Evolutionary conservation across 139 green algal species (phyloP).

Genomic region (Chara braunii): DNA sequence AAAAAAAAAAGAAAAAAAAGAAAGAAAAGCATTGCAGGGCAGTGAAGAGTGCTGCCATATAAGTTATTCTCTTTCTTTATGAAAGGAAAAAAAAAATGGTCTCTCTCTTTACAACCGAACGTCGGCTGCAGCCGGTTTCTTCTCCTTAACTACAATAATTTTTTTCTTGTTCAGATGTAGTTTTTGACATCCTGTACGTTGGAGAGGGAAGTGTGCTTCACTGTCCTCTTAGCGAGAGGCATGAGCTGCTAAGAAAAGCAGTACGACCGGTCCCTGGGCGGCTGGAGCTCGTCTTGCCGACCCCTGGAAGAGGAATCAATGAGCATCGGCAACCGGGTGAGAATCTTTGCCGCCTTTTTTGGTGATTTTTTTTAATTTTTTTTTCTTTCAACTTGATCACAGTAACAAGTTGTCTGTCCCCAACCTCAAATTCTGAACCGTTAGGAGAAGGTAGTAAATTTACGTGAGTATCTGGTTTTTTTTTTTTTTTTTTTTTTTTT

Average conservation of each 20-base stretch:
- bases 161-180: conserved; percentile 57
- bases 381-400: neutral
- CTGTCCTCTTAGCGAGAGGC: conserved; percentile 48
- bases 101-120: too few species aligned
- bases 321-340: neutral
- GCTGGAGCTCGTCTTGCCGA: conserved; percentile 11
- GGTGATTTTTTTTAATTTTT: neutral
- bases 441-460: too few species aligned
- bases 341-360: too few species aligned
- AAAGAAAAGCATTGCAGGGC: too few species aligned
- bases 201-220: conserved; percentile 31
- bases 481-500: conserved; percentile 6
- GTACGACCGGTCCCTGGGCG: conserved; percentile 26
- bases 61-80: too few species aligned
- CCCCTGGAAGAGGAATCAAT: neutral
- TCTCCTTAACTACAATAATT: too few species aligned
- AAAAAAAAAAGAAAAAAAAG: too few species aligned
- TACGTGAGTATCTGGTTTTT: conserved; percentile 1
- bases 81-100: too few species aligned
- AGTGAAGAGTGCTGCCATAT: too few species aligned
- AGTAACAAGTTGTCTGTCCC: too few species aligned
- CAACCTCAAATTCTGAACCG: too few species aligned
- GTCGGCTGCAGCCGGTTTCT: too few species aligned
- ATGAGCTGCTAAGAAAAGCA: conserved; percentile 43
- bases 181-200: conserved; percentile 76